Percentiles rank a stretch among this genome's conserved stretches.
Conservation (phyloP, 192 early-diverging fungal species). For the Backusella macrospora region DNA sequence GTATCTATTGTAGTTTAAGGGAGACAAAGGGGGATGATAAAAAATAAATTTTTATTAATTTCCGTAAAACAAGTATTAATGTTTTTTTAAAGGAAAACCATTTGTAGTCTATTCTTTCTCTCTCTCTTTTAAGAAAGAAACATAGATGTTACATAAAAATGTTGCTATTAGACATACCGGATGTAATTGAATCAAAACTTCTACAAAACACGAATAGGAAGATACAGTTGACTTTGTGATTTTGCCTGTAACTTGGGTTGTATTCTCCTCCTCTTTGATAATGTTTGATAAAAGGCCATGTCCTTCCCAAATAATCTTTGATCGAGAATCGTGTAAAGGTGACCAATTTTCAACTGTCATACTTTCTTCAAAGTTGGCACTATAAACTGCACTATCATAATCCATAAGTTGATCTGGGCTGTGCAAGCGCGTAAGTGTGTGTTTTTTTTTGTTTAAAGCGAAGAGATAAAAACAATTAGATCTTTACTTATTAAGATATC, state of each 20-base stretch:
- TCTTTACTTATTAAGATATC: neutral
- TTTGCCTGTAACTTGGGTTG: slow-evolving; percentile 8
- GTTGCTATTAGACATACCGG: slow-evolving; percentile 24
- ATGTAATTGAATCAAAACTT: slow-evolving; percentile 34
- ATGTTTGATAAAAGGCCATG: slow-evolving; percentile 32
- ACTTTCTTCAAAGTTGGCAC: slow-evolving; percentile 29
- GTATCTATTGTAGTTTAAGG: neutral
- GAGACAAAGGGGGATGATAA: neutral
- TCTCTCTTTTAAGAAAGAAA: too few relatives aligned
- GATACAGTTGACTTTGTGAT: slow-evolving; percentile 5
- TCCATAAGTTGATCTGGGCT: slow-evolving; percentile 32
- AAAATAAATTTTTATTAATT: neutral
- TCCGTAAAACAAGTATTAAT: neutral
- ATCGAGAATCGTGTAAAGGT: neutral
- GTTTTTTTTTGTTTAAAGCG: neutral
- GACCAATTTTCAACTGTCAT: slow-evolving; percentile 10
- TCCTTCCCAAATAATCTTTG: slow-evolving; percentile 27
- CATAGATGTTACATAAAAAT: neutral
- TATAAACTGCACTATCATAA: slow-evolving; percentile 28
- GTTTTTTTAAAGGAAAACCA: too few relatives aligned
- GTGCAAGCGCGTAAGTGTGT: neutral
- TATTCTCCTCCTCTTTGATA: slow-evolving; percentile 13
- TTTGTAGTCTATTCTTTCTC: too few relatives aligned
- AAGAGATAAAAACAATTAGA: neutral
- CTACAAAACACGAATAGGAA: slow-evolving; percentile 6